Conservation (phyloP, 2,329 filamentous ascomycete genomes). For the Aspergillus brasiliensis region DNA sequence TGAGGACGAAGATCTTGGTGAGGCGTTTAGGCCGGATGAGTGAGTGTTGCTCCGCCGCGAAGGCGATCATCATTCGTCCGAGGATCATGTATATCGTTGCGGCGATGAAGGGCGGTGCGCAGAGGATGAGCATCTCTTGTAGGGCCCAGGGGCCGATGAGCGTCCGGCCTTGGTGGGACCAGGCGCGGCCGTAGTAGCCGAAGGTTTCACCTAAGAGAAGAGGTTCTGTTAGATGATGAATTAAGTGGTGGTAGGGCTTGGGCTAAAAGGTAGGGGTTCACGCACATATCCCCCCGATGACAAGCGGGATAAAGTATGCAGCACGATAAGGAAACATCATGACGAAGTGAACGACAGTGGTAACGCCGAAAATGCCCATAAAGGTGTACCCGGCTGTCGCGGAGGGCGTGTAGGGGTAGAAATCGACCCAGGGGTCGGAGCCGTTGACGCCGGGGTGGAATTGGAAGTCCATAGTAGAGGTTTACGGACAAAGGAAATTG, state of each 20-base stretch:
- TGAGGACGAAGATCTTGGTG: conserved; percentile 42
- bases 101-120: conserved; percentile 46
- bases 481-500: no score
- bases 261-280: not conserved
- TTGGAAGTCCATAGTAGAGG: conserved; percentile 32
- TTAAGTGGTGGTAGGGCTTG: not conserved
- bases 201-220: conserved; percentile 35
- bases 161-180: conserved; percentile 32
- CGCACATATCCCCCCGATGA: conserved; percentile 42
- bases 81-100: conserved; percentile 43
- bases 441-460: conserved; percentile 36
- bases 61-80: conserved; percentile 38
- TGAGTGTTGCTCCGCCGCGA: conserved; percentile 37
- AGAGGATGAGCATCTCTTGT: conserved; percentile 43
- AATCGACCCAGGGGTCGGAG: conserved; percentile 34
- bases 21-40: conserved; percentile 38
- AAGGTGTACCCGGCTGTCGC: conserved; percentile 39
- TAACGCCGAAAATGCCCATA: conserved; percentile 36
- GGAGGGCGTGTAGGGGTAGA: conserved; percentile 42
- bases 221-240: not conserved
- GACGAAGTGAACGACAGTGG: conserved; percentile 33
- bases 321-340: conserved; percentile 35
- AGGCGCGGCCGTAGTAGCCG: conserved; percentile 41
- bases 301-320: conserved; percentile 41
- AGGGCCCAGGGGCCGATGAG: conserved; percentile 35